Conservation (phyloP, 192 early-diverging fungal genomes). For the Gamsiella multidivaricata region DNA sequence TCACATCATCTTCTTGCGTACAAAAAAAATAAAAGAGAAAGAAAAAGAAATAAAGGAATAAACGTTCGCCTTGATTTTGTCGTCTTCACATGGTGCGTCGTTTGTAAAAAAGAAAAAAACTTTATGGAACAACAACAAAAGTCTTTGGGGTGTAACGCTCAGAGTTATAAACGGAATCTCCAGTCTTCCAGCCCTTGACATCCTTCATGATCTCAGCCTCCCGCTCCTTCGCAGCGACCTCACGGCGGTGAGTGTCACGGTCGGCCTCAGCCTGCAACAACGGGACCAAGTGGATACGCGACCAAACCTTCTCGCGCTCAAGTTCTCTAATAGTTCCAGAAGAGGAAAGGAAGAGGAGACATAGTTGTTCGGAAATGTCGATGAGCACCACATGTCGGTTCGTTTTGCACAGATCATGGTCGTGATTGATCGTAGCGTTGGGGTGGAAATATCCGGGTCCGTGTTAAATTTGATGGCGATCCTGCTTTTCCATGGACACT, state of each 20-base stretch:
- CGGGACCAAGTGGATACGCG: conserved; percentile 91
- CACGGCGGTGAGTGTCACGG: conserved; percentile 88
- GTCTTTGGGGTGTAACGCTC: conserved; percentile 80
- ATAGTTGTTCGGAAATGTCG: too few species aligned
- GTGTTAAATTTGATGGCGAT: too few species aligned
- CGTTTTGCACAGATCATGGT: background rate
- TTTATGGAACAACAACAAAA: conserved; percentile 73
- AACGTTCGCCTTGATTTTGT: background rate
- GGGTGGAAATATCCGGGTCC: too few species aligned
- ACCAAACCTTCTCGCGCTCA: conserved; percentile 93
- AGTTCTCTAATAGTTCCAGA: conserved; percentile 73
- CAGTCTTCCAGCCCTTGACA: conserved; percentile 77
- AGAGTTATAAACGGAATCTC: conserved; percentile 93
- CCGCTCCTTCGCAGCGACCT: conserved; percentile 73
- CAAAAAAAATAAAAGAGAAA: too few species aligned
- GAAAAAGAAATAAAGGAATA: too few species aligned
- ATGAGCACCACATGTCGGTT: too few species aligned
- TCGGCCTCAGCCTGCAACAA: conserved; percentile 94
- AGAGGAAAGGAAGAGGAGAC: background rate
- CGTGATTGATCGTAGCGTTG: too few species aligned
- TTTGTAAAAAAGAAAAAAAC: too few species aligned
- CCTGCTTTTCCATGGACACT: too few species aligned
- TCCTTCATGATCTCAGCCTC: conserved; percentile 92
- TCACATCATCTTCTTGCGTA: too few species aligned
- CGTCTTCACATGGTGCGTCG: background rate